phyloP scores from a whole-genome alignment of 768 basidiomycete genomes.

The Suillus lakei region DNA sequence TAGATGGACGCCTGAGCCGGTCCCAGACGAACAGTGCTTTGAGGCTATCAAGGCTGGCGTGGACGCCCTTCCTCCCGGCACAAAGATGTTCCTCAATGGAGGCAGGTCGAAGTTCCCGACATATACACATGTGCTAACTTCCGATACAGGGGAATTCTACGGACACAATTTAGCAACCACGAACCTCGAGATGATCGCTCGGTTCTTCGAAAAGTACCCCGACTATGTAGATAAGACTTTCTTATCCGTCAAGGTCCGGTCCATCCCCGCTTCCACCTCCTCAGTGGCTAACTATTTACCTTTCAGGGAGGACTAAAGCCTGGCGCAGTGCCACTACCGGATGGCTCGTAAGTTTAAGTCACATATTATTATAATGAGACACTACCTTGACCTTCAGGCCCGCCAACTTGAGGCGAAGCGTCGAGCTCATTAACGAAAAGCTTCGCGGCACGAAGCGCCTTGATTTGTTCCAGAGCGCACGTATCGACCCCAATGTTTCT shows the following conservation, averaged over 20 bases:
- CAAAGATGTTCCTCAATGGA: slow-evolving; percentile 56
- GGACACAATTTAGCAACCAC: slow-evolving; percentile 43
- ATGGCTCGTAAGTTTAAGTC: slow-evolving; percentile 21
- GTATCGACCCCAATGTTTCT: slow-evolving; percentile 46
- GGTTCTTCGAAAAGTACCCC: slow-evolving; percentile 53
- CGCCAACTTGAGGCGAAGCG: slow-evolving; percentile 53
- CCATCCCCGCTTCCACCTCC: background rate
- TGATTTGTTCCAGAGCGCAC: slow-evolving; percentile 63
- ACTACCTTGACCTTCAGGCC: slow-evolving; percentile 24
- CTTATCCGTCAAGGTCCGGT: slow-evolving; percentile 38
- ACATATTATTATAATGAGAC: too few relatives aligned
- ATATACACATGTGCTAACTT: background rate
- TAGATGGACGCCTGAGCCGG: slow-evolving; percentile 48
- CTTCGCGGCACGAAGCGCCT: slow-evolving; percentile 58
- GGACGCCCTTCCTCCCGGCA: slow-evolving; percentile 44
- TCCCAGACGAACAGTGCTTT: slow-evolving; percentile 64
- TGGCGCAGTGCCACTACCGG: background rate
- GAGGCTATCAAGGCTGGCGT: slow-evolving; percentile 61
- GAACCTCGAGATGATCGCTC: slow-evolving; percentile 53
- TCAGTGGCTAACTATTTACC: background rate
- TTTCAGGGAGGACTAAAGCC: slow-evolving; percentile 26
- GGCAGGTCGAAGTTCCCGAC: slow-evolving; percentile 31
- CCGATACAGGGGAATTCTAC: slow-evolving; percentile 58
- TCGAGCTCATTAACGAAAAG: slow-evolving; percentile 47
- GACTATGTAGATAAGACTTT: slow-evolving; percentile 40